A percentile compares a stretch with the other conserved stretches of the same genome.
Evolutionary conservation across 2,329 filamentous ascomycete species (phyloP).

Genomic region (Botryotinia convoluta): DNA sequence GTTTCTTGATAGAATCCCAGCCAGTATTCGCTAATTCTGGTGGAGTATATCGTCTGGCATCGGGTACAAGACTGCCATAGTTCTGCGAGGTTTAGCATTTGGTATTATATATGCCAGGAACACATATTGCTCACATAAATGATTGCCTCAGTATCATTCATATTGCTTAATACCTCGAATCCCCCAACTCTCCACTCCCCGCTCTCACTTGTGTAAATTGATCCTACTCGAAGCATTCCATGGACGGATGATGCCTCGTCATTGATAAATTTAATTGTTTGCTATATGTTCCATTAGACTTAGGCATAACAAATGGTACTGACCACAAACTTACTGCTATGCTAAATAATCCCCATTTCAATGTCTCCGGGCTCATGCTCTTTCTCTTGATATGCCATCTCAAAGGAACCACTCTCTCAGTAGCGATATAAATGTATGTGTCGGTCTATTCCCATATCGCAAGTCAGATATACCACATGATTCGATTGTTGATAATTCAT

Average conservation of each 20-base stretch:
- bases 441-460: conserved; percentile 63
- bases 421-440: conserved; percentile 92
- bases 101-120: neutral
- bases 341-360: conserved; percentile 92
- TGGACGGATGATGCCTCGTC: conserved; percentile 89
- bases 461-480: conserved; percentile 26
- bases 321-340: conserved; percentile 62
- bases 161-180: conserved; percentile 88
- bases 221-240: conserved; percentile 78
- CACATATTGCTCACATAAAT: conserved; percentile 64
- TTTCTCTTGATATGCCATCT: conserved; percentile 88
- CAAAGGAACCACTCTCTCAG: conserved; percentile 82
- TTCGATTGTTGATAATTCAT: conserved; percentile 31
- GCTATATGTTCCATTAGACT: conserved; percentile 46
- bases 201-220: conserved; percentile 90
- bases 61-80: conserved; percentile 83
- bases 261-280: conserved; percentile 95
- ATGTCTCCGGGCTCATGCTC: conserved; percentile 83
- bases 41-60: conserved; percentile 78
- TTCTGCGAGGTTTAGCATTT: conserved; percentile 50
- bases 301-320: neutral
- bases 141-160: conserved; percentile 92
- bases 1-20: conserved; percentile 88
- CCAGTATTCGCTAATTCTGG: conserved; percentile 82
- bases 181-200: conserved; percentile 97